These are phyloP conservation scores for Pleurozium schreberi DNA, from an alignment of 225 moss, liverwort and hornwort species.

Conservation along the genomic window DNA sequence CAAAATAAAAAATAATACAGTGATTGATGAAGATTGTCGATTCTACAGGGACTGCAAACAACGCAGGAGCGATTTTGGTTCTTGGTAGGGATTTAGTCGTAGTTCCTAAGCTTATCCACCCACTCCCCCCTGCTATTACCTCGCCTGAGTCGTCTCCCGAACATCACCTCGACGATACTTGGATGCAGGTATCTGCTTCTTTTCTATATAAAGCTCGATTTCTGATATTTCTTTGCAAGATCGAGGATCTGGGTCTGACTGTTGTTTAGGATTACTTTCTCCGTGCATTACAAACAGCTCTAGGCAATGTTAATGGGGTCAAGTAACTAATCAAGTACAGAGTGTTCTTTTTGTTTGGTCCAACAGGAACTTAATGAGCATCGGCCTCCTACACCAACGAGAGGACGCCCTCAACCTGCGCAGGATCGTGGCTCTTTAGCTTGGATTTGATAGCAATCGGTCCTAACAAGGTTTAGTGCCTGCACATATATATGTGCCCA, in stretches of 20 bases:
- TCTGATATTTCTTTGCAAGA: background rate
- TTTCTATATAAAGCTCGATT: background rate
- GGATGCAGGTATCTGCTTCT: constrained; percentile 68
- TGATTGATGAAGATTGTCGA: background rate
- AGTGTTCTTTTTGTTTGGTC: background rate
- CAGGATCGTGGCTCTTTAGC: constrained; percentile 83
- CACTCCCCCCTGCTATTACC: constrained; percentile 75
- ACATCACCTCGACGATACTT: constrained; percentile 82
- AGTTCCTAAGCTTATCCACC: constrained; percentile 96
- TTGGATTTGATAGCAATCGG: constrained; percentile 53
- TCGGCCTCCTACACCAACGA: constrained; percentile 83
- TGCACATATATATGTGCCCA: constrained; percentile 7
- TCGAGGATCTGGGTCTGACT: background rate
- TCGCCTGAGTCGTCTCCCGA: constrained; percentile 91
- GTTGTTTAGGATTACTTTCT: background rate
- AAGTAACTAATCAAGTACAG: background rate
- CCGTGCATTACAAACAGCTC: background rate
- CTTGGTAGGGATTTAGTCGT: constrained; percentile 93
- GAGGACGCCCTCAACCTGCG: constrained; percentile 75
- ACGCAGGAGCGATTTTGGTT: constrained; percentile 96
- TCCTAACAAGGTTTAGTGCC: constrained; percentile 6
- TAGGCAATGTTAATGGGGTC: background rate
- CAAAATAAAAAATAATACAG: background rate
- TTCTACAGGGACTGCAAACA: constrained; percentile 77
- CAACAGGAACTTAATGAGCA: constrained; percentile 81